These are phyloP conservation scores for Tremellales sp. DNA, from an alignment of 1,284 basidiomycete genomes.

Conservation along the genomic window DNA sequence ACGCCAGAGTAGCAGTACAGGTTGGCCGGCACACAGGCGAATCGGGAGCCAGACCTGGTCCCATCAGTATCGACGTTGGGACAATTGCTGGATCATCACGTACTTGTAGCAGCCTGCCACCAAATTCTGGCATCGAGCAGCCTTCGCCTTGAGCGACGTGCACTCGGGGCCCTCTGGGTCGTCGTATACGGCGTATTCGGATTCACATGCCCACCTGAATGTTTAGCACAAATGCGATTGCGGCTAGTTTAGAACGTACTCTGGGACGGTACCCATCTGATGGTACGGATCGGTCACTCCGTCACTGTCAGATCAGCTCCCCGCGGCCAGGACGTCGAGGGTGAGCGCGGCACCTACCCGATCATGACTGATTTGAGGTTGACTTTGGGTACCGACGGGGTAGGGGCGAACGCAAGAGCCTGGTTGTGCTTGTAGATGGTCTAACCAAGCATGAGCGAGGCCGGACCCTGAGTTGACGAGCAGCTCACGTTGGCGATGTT, in stretches of 20 bases:
- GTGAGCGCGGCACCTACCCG: conserved; percentile 60
- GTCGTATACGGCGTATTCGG: conserved; percentile 35
- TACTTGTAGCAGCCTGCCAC: conserved; percentile 47
- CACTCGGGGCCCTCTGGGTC: conserved; percentile 43
- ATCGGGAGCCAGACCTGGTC: conserved; percentile 43
- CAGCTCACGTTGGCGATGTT: conserved; percentile 54
- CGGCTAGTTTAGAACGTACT: conserved; percentile 50
- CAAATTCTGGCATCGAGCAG: conserved; percentile 43
- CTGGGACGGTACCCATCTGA: conserved; percentile 70
- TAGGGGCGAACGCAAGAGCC: conserved; percentile 45
- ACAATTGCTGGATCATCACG: conserved; percentile 4
- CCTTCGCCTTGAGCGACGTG: conserved; percentile 30
- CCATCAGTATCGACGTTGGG: background rate
- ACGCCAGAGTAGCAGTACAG: conserved; percentile 49
- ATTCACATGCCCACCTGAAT: conserved; percentile 53
- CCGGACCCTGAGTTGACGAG: background rate
- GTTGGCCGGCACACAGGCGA: conserved; percentile 56
- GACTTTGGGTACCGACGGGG: conserved; percentile 53
- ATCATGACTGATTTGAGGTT: conserved; percentile 75
- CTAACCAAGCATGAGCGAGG: conserved; percentile 48
- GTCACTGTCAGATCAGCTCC: conserved; percentile 20
- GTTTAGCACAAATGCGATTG: conserved; percentile 2
- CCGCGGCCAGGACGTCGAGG: background rate
- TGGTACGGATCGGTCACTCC: conserved; percentile 65
- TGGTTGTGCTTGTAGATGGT: conserved; percentile 70